These are phyloP conservation scores for Coemansia asiatica DNA, from an alignment of 192 early-diverging fungal genomes.

Conservation along the genomic window DNA sequence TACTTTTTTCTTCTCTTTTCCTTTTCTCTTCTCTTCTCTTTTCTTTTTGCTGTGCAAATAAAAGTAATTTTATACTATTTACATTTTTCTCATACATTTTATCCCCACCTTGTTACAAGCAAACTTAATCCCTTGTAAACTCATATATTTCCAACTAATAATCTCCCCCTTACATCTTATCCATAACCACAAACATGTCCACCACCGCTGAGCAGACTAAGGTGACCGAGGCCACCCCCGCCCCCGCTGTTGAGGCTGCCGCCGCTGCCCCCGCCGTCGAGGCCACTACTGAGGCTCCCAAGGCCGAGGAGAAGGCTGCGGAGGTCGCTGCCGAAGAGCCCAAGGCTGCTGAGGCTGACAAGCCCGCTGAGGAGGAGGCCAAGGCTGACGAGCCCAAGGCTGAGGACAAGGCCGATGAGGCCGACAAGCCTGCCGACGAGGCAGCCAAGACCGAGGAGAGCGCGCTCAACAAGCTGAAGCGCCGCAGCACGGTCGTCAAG, in stretches of 20 bases:
- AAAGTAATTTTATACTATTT: constrained; percentile 46
- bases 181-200: constrained; percentile 16
- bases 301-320: constrained; percentile 14
- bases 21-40: constrained; percentile 21
- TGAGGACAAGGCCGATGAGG: constrained; percentile 5
- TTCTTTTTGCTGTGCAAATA: constrained; percentile 51
- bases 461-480: constrained; percentile 47
- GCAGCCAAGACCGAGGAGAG: constrained; percentile 25
- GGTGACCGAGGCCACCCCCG: constrained; percentile 12
- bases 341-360: constrained; percentile 3
- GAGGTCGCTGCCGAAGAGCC: constrained; percentile 8
- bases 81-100: constrained; percentile 18
- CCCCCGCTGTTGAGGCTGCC: constrained; percentile 15
- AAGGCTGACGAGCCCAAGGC: constrained; percentile 18
- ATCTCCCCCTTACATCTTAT: constrained; percentile 11
- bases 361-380: constrained; percentile 21
- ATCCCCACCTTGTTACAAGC: constrained; percentile 36
- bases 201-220: constrained; percentile 21
- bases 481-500: constrained; percentile 44
- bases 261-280: constrained; percentile 16
- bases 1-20: constrained; percentile 11
- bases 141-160: constrained; percentile 9
- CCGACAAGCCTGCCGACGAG: constrained; percentile 4
- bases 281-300: constrained; percentile 10
- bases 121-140: constrained; percentile 13